A percentile compares a stretch with the other conserved stretches of the same genome.
These are phyloP conservation scores for Bipolaris cookei DNA, from an alignment of 2,329 filamentous ascomycete species.

Conservation along the genomic window DNA sequence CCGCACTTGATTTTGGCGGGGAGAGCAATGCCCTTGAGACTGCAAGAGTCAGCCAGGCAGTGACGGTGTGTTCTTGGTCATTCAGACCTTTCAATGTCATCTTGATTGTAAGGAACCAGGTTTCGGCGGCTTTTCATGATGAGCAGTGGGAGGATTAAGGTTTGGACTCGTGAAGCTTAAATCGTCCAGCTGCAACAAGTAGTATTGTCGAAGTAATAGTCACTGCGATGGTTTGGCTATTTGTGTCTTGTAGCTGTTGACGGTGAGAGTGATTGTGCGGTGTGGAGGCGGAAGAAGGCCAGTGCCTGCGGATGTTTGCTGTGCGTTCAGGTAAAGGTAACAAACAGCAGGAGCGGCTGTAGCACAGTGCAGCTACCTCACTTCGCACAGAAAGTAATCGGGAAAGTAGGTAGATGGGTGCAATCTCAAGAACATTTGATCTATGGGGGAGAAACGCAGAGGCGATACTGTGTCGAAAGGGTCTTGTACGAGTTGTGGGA, in stretches of 20 bases:
- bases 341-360: background rate
- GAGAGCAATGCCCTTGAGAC: slow-evolving; percentile 29
- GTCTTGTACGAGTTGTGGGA: too few species aligned
- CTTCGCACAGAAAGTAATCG: too few species aligned
- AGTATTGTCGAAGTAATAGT: too few species aligned
- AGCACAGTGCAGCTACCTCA: too few species aligned
- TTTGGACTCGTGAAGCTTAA: background rate
- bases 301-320: background rate
- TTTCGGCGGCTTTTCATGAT: slow-evolving; percentile 10
- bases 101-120: slow-evolving; percentile 14
- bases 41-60: background rate
- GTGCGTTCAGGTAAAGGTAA: too few species aligned
- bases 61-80: background rate
- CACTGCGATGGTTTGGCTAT: background rate
- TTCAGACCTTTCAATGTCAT: slow-evolving; percentile 22
- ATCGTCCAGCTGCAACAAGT: too few species aligned
- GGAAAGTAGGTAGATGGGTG: too few species aligned
- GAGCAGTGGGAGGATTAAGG: background rate
- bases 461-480: too few species aligned
- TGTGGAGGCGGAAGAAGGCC: background rate
- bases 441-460: too few species aligned
- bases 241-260: background rate
- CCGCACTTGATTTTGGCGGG: slow-evolving; percentile 53
- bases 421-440: too few species aligned
- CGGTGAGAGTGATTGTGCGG: background rate